These are phyloP conservation scores for Poteriospumella lacustris DNA, from an alignment of 108 stramenopile genomes.

Conservation along the genomic window DNA sequence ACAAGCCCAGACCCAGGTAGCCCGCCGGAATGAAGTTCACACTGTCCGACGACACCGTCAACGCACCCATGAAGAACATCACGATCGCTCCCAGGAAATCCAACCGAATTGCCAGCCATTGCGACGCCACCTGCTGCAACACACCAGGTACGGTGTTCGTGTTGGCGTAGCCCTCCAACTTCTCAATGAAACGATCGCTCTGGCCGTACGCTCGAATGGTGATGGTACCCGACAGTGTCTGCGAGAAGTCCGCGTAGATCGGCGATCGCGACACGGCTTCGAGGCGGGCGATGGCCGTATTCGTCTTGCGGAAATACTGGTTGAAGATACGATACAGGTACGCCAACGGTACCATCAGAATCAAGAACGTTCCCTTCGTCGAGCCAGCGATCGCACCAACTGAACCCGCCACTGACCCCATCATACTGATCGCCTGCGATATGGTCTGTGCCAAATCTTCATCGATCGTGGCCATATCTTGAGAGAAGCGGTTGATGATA, in stretches of 20 bases:
- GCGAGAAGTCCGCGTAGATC: slow-evolving; percentile 84
- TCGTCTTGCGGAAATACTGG: slow-evolving; percentile 50
- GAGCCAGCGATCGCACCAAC: slow-evolving; percentile 68
- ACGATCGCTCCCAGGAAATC: slow-evolving; percentile 4
- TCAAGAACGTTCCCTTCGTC: slow-evolving; percentile 32
- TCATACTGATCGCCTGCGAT: slow-evolving; percentile 58
- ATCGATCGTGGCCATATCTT: slow-evolving; percentile 88
- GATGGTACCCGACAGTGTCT: slow-evolving; percentile 76
- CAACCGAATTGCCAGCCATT: slow-evolving; percentile 26
- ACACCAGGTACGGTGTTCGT: slow-evolving; percentile 38
- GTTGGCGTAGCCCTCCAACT: slow-evolving; percentile 62
- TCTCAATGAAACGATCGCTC: slow-evolving; percentile 47
- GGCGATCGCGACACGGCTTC: slow-evolving; percentile 82
- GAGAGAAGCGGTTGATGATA: slow-evolving; percentile 69
- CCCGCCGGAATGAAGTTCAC: slow-evolving; percentile 58
- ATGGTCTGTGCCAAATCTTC: slow-evolving; percentile 66
- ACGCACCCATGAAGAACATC: not conserved
- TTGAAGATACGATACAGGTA: slow-evolving; percentile 65
- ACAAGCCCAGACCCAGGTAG: slow-evolving; percentile 68
- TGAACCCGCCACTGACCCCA: slow-evolving; percentile 55
- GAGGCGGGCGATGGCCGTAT: slow-evolving; percentile 70
- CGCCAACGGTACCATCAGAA: slow-evolving; percentile 57
- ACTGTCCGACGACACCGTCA: slow-evolving; percentile 43
- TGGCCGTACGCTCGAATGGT: slow-evolving; percentile 80
- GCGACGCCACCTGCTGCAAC: slow-evolving; percentile 4